These are phyloP conservation scores for Gossypium stocksii DNA, from an alignment of 345 rosid genomes.

Conservation along the genomic window DNA sequence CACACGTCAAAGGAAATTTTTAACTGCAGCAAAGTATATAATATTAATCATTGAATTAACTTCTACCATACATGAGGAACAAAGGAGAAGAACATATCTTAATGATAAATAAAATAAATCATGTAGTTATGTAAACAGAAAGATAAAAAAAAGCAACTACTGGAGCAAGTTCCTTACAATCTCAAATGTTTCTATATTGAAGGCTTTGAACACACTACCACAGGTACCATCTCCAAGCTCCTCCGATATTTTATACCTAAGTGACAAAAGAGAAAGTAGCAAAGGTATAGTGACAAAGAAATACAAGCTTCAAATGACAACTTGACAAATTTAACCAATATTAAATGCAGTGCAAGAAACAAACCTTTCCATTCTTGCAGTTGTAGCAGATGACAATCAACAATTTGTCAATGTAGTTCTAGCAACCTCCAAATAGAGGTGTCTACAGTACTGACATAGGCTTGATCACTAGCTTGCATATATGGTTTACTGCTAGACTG, in stretches of 20 bases:
- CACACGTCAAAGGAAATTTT: too few species aligned
- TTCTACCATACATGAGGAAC: too few species aligned
- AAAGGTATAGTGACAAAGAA: constrained; percentile 1
- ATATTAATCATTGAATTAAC: too few species aligned
- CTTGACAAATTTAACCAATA: background rate
- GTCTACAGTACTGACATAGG: constrained; percentile 44
- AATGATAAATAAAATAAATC: constrained; percentile 1
- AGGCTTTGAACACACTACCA: constrained; percentile 83
- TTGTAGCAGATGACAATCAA: constrained; percentile 33
- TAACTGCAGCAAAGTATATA: too few species aligned
- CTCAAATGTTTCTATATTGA: constrained; percentile 67
- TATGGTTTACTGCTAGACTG: constrained; percentile 53
- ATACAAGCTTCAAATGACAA: background rate
- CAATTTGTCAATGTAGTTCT: constrained; percentile 57
- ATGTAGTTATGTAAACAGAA: background rate
- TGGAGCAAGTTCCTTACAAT: constrained; percentile 42
- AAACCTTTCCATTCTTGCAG: constrained; percentile 71
- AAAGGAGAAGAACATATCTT: background rate
- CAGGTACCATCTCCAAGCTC: constrained; percentile 98
- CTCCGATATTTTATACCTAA: constrained; percentile 72
- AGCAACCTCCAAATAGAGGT: constrained; percentile 47
- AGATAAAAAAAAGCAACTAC: constrained; percentile 8
- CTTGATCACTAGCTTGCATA: constrained; percentile 32
- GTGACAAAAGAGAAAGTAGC: constrained; percentile 1
- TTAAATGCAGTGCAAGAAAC: constrained; percentile 19